Conservation (phyloP, 352 stramenopile species). For the Globisporangium parvum region DNA sequence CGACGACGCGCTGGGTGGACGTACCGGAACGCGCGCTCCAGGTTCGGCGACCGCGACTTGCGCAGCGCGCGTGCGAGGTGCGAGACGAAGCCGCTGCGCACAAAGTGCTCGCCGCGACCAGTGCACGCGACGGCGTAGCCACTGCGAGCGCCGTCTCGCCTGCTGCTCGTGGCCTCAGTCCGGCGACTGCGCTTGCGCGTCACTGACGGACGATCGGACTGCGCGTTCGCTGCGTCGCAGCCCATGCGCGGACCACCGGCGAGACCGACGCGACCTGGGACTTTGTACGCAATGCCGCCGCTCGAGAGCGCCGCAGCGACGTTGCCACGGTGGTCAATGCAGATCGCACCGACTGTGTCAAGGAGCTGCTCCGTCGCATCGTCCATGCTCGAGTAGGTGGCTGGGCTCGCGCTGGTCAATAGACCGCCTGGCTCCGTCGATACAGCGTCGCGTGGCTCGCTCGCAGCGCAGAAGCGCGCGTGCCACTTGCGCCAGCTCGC, state of each 20-base stretch:
- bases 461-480: conserved; percentile 18
- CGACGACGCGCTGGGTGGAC: no score
- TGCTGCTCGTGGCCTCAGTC: background rate
- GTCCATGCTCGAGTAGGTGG: background rate
- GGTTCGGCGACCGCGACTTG: conserved; percentile 12
- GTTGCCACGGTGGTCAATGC: conserved; percentile 45
- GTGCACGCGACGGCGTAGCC: conserved; percentile 49
- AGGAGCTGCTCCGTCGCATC: conserved; percentile 17
- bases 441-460: no score
- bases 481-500: conserved; percentile 48
- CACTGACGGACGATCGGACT: background rate
- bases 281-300: conserved; percentile 60
- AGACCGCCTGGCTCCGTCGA: no score
- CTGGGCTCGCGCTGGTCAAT: background rate
- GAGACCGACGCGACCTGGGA: conserved; percentile 54
- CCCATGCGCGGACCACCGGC: conserved; percentile 62
- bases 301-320: conserved; percentile 58
- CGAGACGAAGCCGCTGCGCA: conserved; percentile 35
- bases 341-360: conserved; percentile 63
- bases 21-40: conserved; percentile 24
- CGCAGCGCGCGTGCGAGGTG: conserved; percentile 24
- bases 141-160: conserved; percentile 15
- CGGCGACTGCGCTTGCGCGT: conserved; percentile 13
- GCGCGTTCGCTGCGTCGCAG: conserved; percentile 36
- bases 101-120: conserved; percentile 64